Percentiles rank a stretch among this genome's conserved stretches.
phyloP scores from a whole-genome alignment of 768 basidiomycete species.

The Amylocystis lapponica region DNA sequence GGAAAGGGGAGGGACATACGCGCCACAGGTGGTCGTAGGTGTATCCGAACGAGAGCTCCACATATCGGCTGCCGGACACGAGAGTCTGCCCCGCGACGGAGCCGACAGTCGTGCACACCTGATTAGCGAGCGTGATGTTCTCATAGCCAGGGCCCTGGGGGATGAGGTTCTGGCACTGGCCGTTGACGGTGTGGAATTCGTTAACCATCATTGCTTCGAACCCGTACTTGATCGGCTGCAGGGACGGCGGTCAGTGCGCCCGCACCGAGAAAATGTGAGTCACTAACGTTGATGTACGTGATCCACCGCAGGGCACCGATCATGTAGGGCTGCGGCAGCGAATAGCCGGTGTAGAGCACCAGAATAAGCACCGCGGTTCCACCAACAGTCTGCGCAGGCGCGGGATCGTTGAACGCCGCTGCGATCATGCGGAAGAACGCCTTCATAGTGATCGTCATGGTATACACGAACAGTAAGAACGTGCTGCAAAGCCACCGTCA shows the following conservation, averaged over 20 bases:
- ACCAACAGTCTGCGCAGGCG: conserved; percentile 56
- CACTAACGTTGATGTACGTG: conserved; percentile 51
- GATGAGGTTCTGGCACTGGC: conserved; percentile 51
- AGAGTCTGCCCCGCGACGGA: conserved; percentile 49
- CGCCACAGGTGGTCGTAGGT: conserved; percentile 44
- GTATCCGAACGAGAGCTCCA: conserved; percentile 38
- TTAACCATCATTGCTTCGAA: conserved; percentile 77
- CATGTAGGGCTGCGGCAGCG: conserved; percentile 56
- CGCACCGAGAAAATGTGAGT: conserved; percentile 12
- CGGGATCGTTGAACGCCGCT: conserved; percentile 50
- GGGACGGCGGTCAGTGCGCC: conserved; percentile 4
- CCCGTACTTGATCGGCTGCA: conserved; percentile 59
- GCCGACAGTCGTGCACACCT: conserved; percentile 72
- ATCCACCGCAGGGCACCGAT: conserved; percentile 68
- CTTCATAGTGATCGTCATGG: conserved; percentile 61
- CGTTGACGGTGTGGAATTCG: conserved; percentile 72
- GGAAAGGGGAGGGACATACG: conserved; percentile 9
- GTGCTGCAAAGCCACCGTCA: conserved; percentile 31
- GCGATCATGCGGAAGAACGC: conserved; percentile 70
- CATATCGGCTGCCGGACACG: conserved; percentile 59
- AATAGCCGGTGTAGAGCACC: conserved; percentile 55
- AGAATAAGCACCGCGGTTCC: conserved; percentile 46
- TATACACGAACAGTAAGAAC: conserved; percentile 51
- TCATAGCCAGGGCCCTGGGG: conserved; percentile 62
- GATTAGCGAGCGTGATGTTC: conserved; percentile 50